Conservation (phyloP, 1,284 basidiomycete species). For the Boletus hoseneyae region DNA sequence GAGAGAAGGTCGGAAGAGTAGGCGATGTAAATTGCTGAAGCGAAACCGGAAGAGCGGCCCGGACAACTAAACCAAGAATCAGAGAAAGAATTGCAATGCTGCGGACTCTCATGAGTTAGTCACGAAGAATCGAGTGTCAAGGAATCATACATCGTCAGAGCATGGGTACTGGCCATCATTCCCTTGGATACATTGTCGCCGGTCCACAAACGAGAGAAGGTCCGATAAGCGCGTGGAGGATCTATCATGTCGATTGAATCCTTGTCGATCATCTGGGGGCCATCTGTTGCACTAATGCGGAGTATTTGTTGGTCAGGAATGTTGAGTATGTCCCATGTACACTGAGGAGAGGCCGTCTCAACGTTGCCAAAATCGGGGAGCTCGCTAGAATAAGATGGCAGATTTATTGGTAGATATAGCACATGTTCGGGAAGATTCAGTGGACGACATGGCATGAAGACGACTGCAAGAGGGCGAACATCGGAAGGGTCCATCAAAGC, state of each 20-base stretch:
- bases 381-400: constrained; percentile 33
- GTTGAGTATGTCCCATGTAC: constrained; percentile 47
- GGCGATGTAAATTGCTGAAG: constrained; percentile 28
- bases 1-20: constrained; percentile 8
- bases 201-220: constrained; percentile 45
- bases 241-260: constrained; percentile 44
- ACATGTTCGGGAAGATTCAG: constrained; percentile 48
- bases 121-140: constrained; percentile 9
- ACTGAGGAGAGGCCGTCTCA: constrained; percentile 39
- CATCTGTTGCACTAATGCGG: constrained; percentile 33
- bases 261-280: constrained; percentile 43
- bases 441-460: constrained; percentile 55
- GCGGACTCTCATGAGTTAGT: constrained; percentile 15
- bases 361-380: constrained; percentile 29
- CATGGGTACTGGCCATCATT: constrained; percentile 45
- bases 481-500: constrained; percentile 35
- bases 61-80: constrained; percentile 62
- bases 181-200: constrained; percentile 37
- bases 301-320: constrained; percentile 43
- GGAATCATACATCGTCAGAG: constrained; percentile 56
- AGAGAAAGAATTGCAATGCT: constrained; percentile 67
- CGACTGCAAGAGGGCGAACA: constrained; percentile 58
- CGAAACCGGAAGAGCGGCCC: constrained; percentile 46
- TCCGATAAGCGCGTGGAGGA: constrained; percentile 41
- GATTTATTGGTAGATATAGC: constrained; percentile 56